Base-by-base conservation (phyloP, 176 grass and related monocot species). In the Panicum miliaceum region DNA sequence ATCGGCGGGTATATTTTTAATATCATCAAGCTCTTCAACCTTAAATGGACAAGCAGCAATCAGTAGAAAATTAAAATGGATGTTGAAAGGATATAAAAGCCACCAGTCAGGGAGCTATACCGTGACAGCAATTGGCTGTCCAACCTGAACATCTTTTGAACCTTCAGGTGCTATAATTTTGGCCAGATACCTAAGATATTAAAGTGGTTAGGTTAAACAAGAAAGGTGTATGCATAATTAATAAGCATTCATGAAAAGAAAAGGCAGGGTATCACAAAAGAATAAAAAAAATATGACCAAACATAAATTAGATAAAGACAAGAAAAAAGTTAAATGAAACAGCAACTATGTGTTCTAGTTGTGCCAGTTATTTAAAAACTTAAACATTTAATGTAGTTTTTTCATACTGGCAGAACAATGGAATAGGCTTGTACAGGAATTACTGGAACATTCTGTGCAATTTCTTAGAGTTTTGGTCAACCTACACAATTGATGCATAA, bases 101-200 rank as follows among this genome's bases (percentile, higher is more conserved):
- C 13, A 73, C 34, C 56, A 82, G 63, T 64, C 63, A 86, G 76
- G 64, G 69, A 90, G 81, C 58, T 83, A 89, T 95, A 98, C 96
- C 85, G 93, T 92, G 52, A 98, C 84, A 87, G 88, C 89, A 92
- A 98, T 92, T 25, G 96, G 96, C 42, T 90, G 89, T 85, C 96
- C 91, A 78, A 98, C 96, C 74, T 86, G 89, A 86, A 98, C 85
- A 82, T 98, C 93, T 78, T 95, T 98, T 36, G 96, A 92, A 87
- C 96, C 96, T 95, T 95, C 93, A n/a, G 93, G 93, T 85, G 91
- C 80, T 84, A 98, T 90, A 87, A 98, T 98, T 86, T 94, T 98
- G 43, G 96, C 96, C 87, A 98, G 81, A 92, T 91, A 98, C 79
- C 93, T 98, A 54, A 45, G 68, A 59, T 50, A 84, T 73, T 87